phyloP scores from a whole-genome alignment of 106 monocot genomes.

The Posidonia australis region DNA sequence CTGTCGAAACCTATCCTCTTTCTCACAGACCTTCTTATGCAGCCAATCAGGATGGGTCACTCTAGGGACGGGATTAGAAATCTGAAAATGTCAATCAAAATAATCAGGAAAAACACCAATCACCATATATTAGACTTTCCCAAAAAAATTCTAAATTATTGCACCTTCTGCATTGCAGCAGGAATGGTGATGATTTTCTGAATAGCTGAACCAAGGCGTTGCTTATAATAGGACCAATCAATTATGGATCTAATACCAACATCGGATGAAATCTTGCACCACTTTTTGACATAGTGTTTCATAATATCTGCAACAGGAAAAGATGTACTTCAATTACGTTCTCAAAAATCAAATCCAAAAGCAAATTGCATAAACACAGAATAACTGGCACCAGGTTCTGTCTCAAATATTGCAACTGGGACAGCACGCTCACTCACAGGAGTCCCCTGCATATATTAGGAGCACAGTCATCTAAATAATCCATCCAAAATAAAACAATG shows the following conservation, averaged over 20 bases:
- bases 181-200: slow-evolving; percentile 99
- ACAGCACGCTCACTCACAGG: slow-evolving; percentile 95
- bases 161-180: slow-evolving; percentile 99
- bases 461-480: neutral
- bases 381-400: slow-evolving; percentile 49
- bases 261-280: slow-evolving; percentile 86
- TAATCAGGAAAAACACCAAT: slow-evolving; percentile 1
- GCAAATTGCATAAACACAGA: neutral
- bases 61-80: slow-evolving; percentile 94
- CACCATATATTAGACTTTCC: neutral
- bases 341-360: neutral
- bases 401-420: slow-evolving; percentile 94
- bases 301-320: slow-evolving; percentile 42
- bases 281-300: slow-evolving; percentile 75
- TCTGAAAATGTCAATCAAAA: slow-evolving; percentile 21
- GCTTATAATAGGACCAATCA: slow-evolving; percentile 98
- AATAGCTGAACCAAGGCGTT: slow-evolving; percentile 81
- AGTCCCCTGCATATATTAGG: slow-evolving; percentile 49
- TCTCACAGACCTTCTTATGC: slow-evolving; percentile 87
- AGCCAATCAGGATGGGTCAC: slow-evolving; percentile 97
- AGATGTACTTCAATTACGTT: neutral
- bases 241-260: slow-evolving; percentile 68
- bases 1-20: slow-evolving; percentile 79
- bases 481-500: neutral
- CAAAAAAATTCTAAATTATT: neutral